Evolutionary conservation across 176 grass and related monocot species (phyloP), one percentile per base, ranked within the genome.

Genomic region (Zizania latifolia): DNA sequence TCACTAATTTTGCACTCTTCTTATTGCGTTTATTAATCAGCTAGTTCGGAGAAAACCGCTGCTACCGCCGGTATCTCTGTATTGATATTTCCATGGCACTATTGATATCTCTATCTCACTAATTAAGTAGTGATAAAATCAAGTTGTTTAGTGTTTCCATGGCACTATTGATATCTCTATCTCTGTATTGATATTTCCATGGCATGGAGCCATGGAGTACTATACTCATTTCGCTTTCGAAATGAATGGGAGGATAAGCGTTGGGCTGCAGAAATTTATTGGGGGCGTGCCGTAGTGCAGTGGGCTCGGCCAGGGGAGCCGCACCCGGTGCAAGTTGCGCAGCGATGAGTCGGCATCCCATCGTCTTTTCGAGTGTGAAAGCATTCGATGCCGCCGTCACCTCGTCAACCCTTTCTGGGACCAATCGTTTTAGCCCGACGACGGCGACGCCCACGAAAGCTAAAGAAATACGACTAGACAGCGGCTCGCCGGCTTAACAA

Each of bases 331-430:
- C 84, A 69, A 76, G 62, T 83, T 75, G 75, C 33, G 14, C 60
- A 9, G 21, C 1, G 21, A 26, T 36, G 62, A 29, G 69, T 78
- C 74, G 48, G 57, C 71, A 22, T 79, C 22, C 1, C 4, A 17
- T 62, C 59, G 8, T 63, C 32, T 16, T 21, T 11, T 38, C 10
- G 21, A 37, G 80, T 70, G 86, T 81, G 80, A 75, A 87, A 65
- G 79, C 71, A 78, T 61, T 66, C 39, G 87, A 87, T 93, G 34
- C 87, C 71, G 34, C 87, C 71, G 43, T 71, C 63, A 34, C 66
- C 40, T 64, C 48, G 19, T 53, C 34, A 31, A 28, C 55, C 2
- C 65, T 70, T 74, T 78, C 51, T 57, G 57, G 75, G 38, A 19
- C 70, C 68, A 22, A 77, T 89, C 37, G 35, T 68, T 73, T 58